A percentile compares a stretch with the other conserved stretches of the same genome.
Conservation (phyloP, 768 basidiomycete genomes). For the Mycena olivaceomarginata region DNA sequence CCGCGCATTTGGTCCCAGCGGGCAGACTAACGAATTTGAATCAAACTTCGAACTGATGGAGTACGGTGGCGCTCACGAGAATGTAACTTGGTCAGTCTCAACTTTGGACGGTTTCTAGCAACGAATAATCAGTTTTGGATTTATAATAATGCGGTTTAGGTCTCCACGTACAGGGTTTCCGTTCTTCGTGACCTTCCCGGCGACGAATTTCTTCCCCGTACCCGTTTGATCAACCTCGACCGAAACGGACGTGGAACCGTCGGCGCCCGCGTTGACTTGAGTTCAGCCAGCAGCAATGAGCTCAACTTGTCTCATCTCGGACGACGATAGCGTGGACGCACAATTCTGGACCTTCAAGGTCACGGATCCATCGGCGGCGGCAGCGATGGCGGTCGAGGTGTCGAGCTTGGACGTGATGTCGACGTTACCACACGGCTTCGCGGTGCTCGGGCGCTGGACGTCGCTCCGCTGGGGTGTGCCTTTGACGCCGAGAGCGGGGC, state of each 20-base stretch:
- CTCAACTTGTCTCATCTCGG: not conserved
- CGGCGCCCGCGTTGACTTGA: conserved; percentile 52
- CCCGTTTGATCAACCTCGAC: conserved; percentile 43
- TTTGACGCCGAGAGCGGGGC: conserved; percentile 8
- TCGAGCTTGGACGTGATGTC: conserved; percentile 37
- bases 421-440: conserved; percentile 40
- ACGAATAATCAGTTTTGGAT: not conserved
- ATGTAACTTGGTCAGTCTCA: conserved; percentile 53
- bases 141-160: not conserved
- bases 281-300: not conserved
- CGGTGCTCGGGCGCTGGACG: conserved; percentile 39
- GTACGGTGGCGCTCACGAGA: conserved; percentile 44
- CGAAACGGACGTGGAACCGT: conserved; percentile 42
- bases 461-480: conserved; percentile 35
- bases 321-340: not conserved
- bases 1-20: conserved; percentile 68
- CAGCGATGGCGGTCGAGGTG: conserved; percentile 39
- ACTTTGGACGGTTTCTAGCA: conserved; percentile 55
- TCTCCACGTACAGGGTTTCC: conserved; percentile 27
- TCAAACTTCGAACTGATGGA: no score
- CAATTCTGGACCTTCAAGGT: conserved; percentile 52
- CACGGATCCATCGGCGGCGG: conserved; percentile 53
- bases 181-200: conserved; percentile 42
- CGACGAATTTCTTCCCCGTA: conserved; percentile 34
- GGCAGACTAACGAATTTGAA: conserved; percentile 55